Percentiles rank a stretch among this genome's conserved stretches.
These are phyloP conservation scores for Candida nitratophila DNA, from an alignment of 805 yeast genomes.

Conservation along the genomic window DNA sequence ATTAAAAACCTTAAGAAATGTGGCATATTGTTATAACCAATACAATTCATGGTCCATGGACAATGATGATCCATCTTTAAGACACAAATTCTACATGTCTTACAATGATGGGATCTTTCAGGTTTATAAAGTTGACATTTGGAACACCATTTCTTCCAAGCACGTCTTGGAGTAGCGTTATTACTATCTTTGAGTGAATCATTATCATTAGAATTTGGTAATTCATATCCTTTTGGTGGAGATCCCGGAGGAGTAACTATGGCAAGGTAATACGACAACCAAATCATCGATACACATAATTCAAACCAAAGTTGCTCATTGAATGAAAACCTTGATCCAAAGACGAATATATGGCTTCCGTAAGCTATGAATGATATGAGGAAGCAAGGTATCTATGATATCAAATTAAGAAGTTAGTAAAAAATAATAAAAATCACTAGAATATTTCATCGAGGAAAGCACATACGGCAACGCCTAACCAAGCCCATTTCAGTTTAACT, in stretches of 20 bases:
- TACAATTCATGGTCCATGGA: constrained; percentile 92
- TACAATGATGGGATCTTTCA: constrained; percentile 82
- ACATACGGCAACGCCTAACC: constrained; percentile 35
- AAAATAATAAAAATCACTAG: too few species aligned
- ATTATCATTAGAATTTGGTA: constrained; percentile 12
- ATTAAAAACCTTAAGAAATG: constrained; percentile 71
- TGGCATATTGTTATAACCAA: constrained; percentile 71
- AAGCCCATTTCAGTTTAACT: constrained; percentile 37
- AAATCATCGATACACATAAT: constrained; percentile 43
- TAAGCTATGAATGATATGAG: constrained; percentile 56
- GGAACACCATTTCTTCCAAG: constrained; percentile 63
- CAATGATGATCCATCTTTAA: constrained; percentile 90
- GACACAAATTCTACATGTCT: constrained; percentile 68
- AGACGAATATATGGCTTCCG: constrained; percentile 52
- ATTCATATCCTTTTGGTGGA: constrained; percentile 45
- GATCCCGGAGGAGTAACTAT: constrained; percentile 61
- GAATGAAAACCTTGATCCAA: constrained; percentile 33
- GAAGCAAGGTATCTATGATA: constrained; percentile 49
- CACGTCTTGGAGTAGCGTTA: constrained; percentile 10
- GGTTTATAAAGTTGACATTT: constrained; percentile 75
- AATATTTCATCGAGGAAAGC: too few species aligned
- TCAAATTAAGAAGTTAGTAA: background rate
- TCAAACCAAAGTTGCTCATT: constrained; percentile 41
- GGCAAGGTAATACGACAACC: constrained; percentile 73
- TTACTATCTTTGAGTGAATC: background rate